phyloP scores from a whole-genome alignment of 176 grass and related monocot species.

The Oryza meyeriana region DNA sequence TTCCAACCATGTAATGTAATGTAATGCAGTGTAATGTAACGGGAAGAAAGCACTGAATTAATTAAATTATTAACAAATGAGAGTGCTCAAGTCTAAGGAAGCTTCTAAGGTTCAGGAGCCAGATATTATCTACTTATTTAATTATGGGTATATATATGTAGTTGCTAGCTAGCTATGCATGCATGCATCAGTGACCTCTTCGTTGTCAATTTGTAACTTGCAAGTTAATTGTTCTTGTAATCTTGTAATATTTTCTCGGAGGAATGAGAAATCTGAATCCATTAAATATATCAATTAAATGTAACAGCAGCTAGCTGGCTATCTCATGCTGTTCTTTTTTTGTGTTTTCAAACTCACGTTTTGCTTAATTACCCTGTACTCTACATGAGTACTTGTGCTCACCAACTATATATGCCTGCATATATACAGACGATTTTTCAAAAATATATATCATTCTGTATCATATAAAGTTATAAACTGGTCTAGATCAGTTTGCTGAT shows the following conservation, averaged over 20 bases:
- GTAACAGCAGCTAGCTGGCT: background rate
- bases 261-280: conserved; percentile 12
- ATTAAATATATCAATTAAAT: background rate
- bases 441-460: background rate
- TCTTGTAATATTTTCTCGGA: conserved; percentile 6
- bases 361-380: background rate
- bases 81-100: conserved; percentile 23
- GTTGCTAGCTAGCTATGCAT: background rate
- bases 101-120: conserved; percentile 17
- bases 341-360: background rate
- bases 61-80: conserved; percentile 22
- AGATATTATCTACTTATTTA: background rate
- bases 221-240: background rate
- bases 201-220: conserved; percentile 15
- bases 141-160: background rate
- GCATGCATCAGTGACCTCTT: conserved; percentile 21
- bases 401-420: background rate
- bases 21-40: conserved; percentile 36
- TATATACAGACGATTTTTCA: background rate
- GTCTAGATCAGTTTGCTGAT: background rate
- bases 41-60: conserved; percentile 19
- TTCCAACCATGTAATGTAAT: conserved; percentile 23
- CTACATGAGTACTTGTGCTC: background rate
- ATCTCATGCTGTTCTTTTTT: background rate
- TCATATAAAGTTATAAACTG: background rate